Conservation (phyloP, 2,329 filamentous ascomycete genomes). For the Camptophora hylomeconis region DNA sequence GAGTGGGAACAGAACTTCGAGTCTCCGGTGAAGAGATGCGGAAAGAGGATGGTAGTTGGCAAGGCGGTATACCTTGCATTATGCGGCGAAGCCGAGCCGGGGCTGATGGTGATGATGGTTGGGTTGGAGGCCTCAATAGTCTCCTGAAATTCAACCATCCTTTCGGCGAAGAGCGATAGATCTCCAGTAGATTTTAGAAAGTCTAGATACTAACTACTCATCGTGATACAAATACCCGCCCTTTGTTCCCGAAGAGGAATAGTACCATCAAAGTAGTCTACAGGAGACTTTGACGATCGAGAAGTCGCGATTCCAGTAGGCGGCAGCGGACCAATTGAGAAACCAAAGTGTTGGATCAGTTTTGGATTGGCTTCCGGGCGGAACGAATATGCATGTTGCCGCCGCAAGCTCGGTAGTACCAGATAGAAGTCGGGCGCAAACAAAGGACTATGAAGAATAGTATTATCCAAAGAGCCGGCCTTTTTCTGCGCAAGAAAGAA, state of each 20-base stretch:
- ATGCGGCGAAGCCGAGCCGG: conserved; percentile 49
- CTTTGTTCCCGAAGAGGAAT: neutral
- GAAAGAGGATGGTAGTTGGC: conserved; percentile 40
- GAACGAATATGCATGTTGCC: too few relatives aligned
- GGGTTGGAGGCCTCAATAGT: conserved; percentile 90
- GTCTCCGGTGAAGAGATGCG: conserved; percentile 77
- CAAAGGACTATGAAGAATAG: too few relatives aligned
- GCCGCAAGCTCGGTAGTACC: too few relatives aligned
- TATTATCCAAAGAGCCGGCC: too few relatives aligned
- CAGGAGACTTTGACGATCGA: neutral
- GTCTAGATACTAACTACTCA: neutral
- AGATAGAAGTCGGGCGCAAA: too few relatives aligned
- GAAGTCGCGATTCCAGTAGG: neutral
- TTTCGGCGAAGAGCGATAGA: conserved; percentile 54
- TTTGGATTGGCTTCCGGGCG: too few relatives aligned
- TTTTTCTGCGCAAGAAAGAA: too few relatives aligned
- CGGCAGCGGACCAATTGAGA: neutral
- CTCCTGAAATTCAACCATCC: conserved; percentile 95
- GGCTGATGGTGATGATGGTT: conserved; percentile 62
- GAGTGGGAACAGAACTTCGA: conserved; percentile 68
- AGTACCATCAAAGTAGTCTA: neutral
- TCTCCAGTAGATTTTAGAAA: neutral
- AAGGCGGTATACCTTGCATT: conserved; percentile 81
- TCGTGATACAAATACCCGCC: neutral
- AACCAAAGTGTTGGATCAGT: conserved; percentile 5